These are phyloP conservation scores for Saccharum spontaneum DNA, from an alignment of 176 grass and related monocot species.

Conservation along the genomic window DNA sequence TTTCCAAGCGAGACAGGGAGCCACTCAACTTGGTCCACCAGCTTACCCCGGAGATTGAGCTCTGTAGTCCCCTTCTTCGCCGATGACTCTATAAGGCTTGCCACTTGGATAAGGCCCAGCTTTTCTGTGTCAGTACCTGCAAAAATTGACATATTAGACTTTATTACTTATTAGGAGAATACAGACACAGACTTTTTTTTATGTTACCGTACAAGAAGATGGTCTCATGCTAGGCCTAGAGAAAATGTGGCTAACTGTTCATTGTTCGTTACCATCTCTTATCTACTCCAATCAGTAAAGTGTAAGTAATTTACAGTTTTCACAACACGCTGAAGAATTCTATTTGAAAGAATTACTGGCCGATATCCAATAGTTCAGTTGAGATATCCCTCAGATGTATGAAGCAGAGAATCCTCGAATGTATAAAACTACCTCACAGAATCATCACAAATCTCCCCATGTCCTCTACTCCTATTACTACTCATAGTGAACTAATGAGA, in stretches of 20 bases:
- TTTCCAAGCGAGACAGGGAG: slow-evolving; percentile 94
- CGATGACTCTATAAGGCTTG: slow-evolving; percentile 84
- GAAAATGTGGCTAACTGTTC: not conserved
- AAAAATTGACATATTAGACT: slow-evolving; percentile 23
- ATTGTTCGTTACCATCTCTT: not conserved
- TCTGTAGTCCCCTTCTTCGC: slow-evolving; percentile 71
- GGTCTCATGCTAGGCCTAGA: not conserved
- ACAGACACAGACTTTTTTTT: not conserved
- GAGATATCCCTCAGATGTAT: not conserved
- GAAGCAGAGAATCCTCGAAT: not conserved
- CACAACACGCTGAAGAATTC: not conserved
- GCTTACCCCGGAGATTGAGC: slow-evolving; percentile 78
- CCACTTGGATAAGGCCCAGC: slow-evolving; percentile 94
- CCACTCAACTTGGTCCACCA: slow-evolving; percentile 93
- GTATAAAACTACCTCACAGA: not conserved
- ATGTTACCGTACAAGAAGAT: not conserved
- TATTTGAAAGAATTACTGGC: not conserved
- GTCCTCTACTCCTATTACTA: not conserved
- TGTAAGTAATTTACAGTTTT: not conserved
- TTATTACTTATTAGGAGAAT: not conserved
- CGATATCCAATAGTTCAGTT: not conserved
- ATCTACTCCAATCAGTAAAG: slow-evolving; percentile 2
- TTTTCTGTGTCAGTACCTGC: slow-evolving; percentile 57
- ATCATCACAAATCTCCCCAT: not conserved
- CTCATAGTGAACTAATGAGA: not conserved